Conservation (phyloP, 257 asterid genomes). For the Leonotis leonurus region DNA sequence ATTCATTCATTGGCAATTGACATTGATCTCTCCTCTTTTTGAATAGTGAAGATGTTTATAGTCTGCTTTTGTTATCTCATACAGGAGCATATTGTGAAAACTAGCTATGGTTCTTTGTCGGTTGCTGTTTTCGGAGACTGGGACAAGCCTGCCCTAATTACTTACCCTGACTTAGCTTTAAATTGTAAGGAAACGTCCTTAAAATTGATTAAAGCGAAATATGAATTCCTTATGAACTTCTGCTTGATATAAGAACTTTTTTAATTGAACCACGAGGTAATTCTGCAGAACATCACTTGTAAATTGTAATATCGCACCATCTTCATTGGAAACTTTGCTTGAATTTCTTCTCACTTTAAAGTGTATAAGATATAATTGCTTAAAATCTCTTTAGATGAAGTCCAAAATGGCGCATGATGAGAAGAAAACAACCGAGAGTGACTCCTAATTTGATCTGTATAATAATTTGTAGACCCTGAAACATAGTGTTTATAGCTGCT, state of each 20-base stretch:
- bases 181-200: conserved; percentile 53
- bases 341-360: background rate
- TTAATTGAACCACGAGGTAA: background rate
- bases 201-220: background rate
- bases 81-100: conserved; percentile 73
- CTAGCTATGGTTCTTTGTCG: conserved; percentile 51
- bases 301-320: background rate
- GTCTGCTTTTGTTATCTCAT: conserved; percentile 21
- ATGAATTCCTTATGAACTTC: conserved; percentile 4
- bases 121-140: conserved; percentile 81
- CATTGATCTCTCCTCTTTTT: background rate
- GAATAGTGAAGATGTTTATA: conserved; percentile 17
- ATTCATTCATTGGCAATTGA: background rate
- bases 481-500: background rate
- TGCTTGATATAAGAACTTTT: background rate
- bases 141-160: conserved; percentile 84
- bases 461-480: background rate
- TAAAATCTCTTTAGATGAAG: background rate
- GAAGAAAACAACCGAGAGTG: background rate
- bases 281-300: background rate
- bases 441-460: background rate
- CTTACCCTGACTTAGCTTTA: conserved; percentile 90
- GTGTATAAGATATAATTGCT: background rate
- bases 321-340: background rate
- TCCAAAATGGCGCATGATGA: conserved; percentile 7